Percentiles rank a stretch among this genome's conserved stretches.
These are phyloP conservation scores for Saccharomycopsis hybrid DNA, from an alignment of 1,139 yeast species.

Conservation along the genomic window DNA sequence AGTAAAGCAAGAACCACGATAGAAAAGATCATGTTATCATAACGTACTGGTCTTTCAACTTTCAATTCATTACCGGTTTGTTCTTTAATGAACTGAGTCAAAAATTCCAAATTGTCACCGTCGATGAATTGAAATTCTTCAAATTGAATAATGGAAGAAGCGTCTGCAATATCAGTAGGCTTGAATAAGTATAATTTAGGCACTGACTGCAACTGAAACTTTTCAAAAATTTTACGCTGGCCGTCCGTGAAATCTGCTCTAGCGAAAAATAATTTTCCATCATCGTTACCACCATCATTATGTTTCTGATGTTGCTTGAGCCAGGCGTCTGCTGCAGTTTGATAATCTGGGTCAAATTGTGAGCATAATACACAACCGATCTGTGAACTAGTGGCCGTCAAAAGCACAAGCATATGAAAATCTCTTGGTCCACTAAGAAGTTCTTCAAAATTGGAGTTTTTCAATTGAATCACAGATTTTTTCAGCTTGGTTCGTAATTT, in stretches of 20 bases:
- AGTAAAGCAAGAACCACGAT: conserved; percentile 29
- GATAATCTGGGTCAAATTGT: conserved; percentile 62
- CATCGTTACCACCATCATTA: no score
- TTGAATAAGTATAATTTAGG: conserved; percentile 69
- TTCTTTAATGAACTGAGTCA: conserved; percentile 28
- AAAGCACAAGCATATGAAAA: conserved; percentile 59
- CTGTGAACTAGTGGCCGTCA: conserved; percentile 69
- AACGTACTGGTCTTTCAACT: conserved; percentile 52
- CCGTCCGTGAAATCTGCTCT: conserved; percentile 62
- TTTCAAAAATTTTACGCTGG: conserved; percentile 47
- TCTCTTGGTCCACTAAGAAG: conserved; percentile 59
- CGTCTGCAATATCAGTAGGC: conserved; percentile 40
- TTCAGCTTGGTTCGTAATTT: conserved; percentile 12
- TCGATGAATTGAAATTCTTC: conserved; percentile 45
- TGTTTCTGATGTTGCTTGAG: conserved; percentile 38
- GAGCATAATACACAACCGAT: conserved; percentile 75
- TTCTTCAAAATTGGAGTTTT: conserved; percentile 53
- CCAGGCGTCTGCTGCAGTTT: conserved; percentile 59
- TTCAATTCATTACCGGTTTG: conserved; percentile 26
- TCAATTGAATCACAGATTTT: conserved; percentile 38
- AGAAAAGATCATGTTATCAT: conserved; percentile 43
- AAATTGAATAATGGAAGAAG: conserved; percentile 31
- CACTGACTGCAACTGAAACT: conserved; percentile 58
- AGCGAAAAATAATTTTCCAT: conserved; percentile 56
- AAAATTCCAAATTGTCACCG: conserved; percentile 44